Evolutionary conservation across 768 basidiomycete genomes (phyloP).

Genomic region (Coprinellus aureogranulatus): DNA sequence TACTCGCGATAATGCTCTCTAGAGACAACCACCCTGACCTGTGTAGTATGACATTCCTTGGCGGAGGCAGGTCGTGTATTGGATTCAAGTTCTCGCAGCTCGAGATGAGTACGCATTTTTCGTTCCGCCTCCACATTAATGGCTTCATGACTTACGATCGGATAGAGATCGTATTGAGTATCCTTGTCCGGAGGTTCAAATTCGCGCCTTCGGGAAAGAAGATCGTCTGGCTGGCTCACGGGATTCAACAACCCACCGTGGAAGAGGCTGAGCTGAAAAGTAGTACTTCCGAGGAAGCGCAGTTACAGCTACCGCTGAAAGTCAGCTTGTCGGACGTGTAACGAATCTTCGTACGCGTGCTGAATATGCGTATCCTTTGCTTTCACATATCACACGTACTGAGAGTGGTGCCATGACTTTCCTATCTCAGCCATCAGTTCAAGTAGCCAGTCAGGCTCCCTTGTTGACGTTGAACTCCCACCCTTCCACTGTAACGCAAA

Average conservation of each 20-base stretch:
- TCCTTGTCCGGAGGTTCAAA: slow-evolving; percentile 10
- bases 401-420: too few species aligned
- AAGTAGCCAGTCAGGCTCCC: too few species aligned
- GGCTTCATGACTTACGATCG: background rate
- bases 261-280: background rate
- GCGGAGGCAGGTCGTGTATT: slow-evolving; percentile 18
- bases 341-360: too few species aligned
- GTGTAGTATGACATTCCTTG: slow-evolving; percentile 18
- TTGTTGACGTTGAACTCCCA: too few species aligned
- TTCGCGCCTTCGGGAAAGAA: slow-evolving; percentile 14
- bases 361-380: too few species aligned
- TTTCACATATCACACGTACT: too few species aligned
- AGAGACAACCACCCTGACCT: background rate
- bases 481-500: too few species aligned
- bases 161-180: slow-evolving; percentile 13
- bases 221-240: slow-evolving; percentile 14
- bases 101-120: slow-evolving; percentile 53
- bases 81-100: slow-evolving; percentile 56
- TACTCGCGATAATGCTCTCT: background rate
- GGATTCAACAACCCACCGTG: slow-evolving; percentile 12
- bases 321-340: background rate
- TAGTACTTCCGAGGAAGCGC: background rate
- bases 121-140: background rate
- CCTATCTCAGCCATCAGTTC: too few species aligned
- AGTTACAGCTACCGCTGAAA: slow-evolving; percentile 1